Evolutionary conservation across 768 basidiomycete species (phyloP), one percentile per base, ranked within the genome.

Genomic region (Kwoniella sp.): DNA sequence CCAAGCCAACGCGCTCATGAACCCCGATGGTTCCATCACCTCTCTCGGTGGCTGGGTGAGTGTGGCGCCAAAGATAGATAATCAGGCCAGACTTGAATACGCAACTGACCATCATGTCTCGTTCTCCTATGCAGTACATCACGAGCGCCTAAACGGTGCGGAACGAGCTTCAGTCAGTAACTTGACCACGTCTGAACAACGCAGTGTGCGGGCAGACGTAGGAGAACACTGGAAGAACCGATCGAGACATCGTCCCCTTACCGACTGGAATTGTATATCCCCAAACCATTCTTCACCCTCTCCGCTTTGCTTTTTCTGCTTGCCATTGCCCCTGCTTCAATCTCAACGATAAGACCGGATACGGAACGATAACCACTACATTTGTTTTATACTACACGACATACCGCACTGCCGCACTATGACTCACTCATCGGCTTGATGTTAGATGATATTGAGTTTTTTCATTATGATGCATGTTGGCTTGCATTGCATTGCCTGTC

Each of bases 1-100:
- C 66, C 73, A 78, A 59, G 54, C 37, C 65, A 79, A 81, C 70
- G 72, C 74, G 23, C 61, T 81, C 30, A 81, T 81, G 79, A 73
- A 75, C 69, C 71, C 73, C 9, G 61, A 65, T 34, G 79, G 79
- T 17, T 37, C 37, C 53, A 79, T 81, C 68, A 79, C 79, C 48
- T 65, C 68, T 58, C 67, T 81, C 38, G 79, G 79, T 37, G 55
- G 41, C 28, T 81, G 79, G 78, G 78, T 79, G 65, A 73, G 78
- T 70, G 41, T 45, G 41, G 41, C 41, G 20, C 41, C 9, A 17
- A 3, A 45, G 17, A 8, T 9, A 3, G 8, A 45, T 17, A 20
- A 9, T 45, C n/a, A n/a, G 41, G 20, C 15, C 41, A 45, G 17
- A n/a, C n/a, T n/a, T 45, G 41, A 9, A 11, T 17, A 11, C 13